A percentile compares a stretch with the other conserved stretches of the same genome.
phyloP scores from a whole-genome alignment of 192 early-diverging fungal genomes.

The Rhizophagus clarus region DNA sequence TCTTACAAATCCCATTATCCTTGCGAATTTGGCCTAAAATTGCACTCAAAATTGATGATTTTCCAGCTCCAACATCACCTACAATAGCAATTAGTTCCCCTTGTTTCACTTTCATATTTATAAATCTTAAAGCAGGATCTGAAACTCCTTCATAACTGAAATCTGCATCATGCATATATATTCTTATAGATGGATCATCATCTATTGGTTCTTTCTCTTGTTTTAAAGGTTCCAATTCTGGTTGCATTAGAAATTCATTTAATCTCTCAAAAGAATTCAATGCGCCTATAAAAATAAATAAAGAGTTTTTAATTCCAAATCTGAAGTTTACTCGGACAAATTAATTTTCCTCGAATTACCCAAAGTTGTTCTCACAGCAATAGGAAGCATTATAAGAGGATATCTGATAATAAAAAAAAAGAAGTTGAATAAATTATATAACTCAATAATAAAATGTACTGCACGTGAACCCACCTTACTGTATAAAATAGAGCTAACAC shows the following conservation, averaged over 20 bases:
- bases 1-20: slow-evolving; percentile 46
- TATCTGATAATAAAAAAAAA: slow-evolving; percentile 41
- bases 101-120: slow-evolving; percentile 54
- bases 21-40: slow-evolving; percentile 68
- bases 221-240: slow-evolving; percentile 59
- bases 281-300: slow-evolving; percentile 45
- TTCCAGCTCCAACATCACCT: slow-evolving; percentile 67
- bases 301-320: background rate
- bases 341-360: slow-evolving; percentile 12
- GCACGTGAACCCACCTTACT: slow-evolving; percentile 39
- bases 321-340: background rate
- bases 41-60: slow-evolving; percentile 68
- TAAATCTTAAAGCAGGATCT: slow-evolving; percentile 43
- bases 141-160: slow-evolving; percentile 58
- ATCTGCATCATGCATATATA: slow-evolving; percentile 58
- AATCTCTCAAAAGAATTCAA: slow-evolving; percentile 58
- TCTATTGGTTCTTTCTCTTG: slow-evolving; percentile 33
- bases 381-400: slow-evolving; percentile 67
- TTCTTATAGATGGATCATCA: slow-evolving; percentile 39
- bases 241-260: slow-evolving; percentile 58
- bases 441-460: background rate
- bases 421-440: background rate
- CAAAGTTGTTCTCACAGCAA: slow-evolving; percentile 57
- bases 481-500: slow-evolving; percentile 72
- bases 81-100: slow-evolving; percentile 66